Base-by-base conservation (phyloP, 2,329 filamentous ascomycete genomes). In the Sporothrix euskadiensis region DNA sequence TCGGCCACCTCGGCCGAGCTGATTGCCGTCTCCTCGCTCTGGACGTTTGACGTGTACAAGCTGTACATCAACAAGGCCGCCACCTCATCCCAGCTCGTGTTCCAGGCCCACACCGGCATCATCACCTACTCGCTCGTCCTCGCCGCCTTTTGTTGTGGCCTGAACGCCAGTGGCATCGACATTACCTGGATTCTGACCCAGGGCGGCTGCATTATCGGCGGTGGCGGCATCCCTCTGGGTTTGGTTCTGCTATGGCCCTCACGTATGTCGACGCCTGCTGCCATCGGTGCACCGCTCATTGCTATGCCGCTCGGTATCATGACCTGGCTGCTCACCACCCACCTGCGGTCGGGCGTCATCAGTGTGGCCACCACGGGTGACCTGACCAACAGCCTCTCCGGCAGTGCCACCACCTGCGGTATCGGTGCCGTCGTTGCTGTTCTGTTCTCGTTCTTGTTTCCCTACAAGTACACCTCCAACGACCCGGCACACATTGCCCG, bases 1-100 rank as follows among this genome's bases (percentile, higher is more conserved):
- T 81, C 79, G 4, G 81, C 81, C 0, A 84, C 84, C 61, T 82
- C 75, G 1, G 82, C 84, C 0, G 83, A 85, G 73, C 79, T 85
- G 5, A 84, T 85, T 19, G 83, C 80, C 3, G 80, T 81, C 3
- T 81, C 81, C 1, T 80, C 80, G 4, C 74, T 83, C 2, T 76
- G 82, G 39, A 82, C 81, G 0, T 83, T 83, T 74, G 82, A 83
- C 68, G 75, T 83, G 22, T 83, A 83, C 76, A 80, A 80, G 69
- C 79, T 80, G 12, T 83, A 82, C 71, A 76, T 83, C 65, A 80
- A 80, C 72, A 80, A 80, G 10, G 76, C 57, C 3, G 74, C 77
- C 22, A 71, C 74, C 22, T 73, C 74, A 4, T 14, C 69, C 7
- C 65, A 76, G 69, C 74, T 83, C 9, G 78, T 82, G 1, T 74